Percentiles rank a stretch among this genome's conserved stretches.
These are phyloP conservation scores for Aspergillus carlsbadensis DNA, from an alignment of 495 filamentous ascomycete genomes.

Conservation along the genomic window DNA sequence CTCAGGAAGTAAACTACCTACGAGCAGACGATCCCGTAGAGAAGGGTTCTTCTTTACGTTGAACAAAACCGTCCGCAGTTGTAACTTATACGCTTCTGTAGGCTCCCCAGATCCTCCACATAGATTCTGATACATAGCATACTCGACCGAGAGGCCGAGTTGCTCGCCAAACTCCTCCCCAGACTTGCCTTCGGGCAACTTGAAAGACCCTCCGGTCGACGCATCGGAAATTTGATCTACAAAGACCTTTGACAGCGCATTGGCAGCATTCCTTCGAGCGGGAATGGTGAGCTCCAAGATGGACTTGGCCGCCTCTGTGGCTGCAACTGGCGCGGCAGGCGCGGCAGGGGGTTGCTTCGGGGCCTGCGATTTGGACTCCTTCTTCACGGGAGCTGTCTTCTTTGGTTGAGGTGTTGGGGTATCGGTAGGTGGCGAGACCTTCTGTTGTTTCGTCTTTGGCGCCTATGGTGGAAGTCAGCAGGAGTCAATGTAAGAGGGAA, in stretches of 20 bases:
- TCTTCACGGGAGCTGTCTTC: slow-evolving; percentile 31
- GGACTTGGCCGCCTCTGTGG: slow-evolving; percentile 28
- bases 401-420: slow-evolving; percentile 16
- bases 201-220: slow-evolving; percentile 49
- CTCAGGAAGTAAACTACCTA: slow-evolving; percentile 63
- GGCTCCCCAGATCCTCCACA: slow-evolving; percentile 50
- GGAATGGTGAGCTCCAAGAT: slow-evolving; percentile 45
- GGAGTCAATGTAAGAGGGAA: background rate
- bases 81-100: slow-evolving; percentile 51
- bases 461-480: slow-evolving; percentile 28
- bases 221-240: slow-evolving; percentile 51
- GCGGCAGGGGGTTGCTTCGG: no score
- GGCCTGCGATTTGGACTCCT: slow-evolving; percentile 16
- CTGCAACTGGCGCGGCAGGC: slow-evolving; percentile 19
- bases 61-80: slow-evolving; percentile 65
- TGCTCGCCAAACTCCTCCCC: slow-evolving; percentile 51
- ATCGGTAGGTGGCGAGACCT: slow-evolving; percentile 28
- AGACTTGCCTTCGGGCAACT: slow-evolving; percentile 52
- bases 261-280: slow-evolving; percentile 51
- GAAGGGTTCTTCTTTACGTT: slow-evolving; percentile 86
- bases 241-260: slow-evolving; percentile 53
- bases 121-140: slow-evolving; percentile 60
- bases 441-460: slow-evolving; percentile 43
- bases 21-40: slow-evolving; percentile 73
- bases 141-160: slow-evolving; percentile 72